Evolutionary conservation across 192 early-diverging fungal species (phyloP), one percentile per base, ranked within the genome.

Genomic region (Coemansia sp.): DNA sequence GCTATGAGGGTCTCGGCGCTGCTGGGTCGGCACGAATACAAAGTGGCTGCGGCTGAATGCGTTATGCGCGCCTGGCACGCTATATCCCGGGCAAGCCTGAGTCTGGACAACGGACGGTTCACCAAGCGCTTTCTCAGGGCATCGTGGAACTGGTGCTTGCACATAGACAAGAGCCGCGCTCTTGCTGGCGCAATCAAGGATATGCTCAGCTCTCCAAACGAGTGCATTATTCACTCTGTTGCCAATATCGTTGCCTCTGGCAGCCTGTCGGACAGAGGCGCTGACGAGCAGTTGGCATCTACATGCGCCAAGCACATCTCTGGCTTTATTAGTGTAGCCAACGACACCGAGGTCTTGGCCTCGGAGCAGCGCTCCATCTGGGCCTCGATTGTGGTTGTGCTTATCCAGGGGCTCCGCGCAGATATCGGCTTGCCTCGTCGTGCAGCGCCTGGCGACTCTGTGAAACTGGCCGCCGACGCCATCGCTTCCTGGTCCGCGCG

Each of bases 91-190:
- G 39, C 9, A 1, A 8, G 25, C 28, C 39, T 60, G 35, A 3
- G 11, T 14, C 29, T 65, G 2, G 36, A 28, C 20, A 27, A 58
- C 1, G 23, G 32, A 39, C 32, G 30, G 0, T 71, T 68, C 23
- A 36, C 66, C 27, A 67, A 64, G 20, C 58, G 60, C 4, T 75
- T 75, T 36, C 57, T 81, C 24, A 51, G 56, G 18, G 23, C 27
- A 23, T 59, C 78, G 7, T 81, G 78, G 78, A 55, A 25, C 1
- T 81, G 78, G 78, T 74, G 69, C 56, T 60, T 3, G 48, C 55
- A 35, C 39, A 51, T 62, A 52, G 55, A 53, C 23, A 62, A 51
- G 7, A 61, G 39, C 16, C 10, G 13, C 0, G 13, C 46, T 1
- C 45, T 81, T 45, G 14, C 51, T 1, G 25, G 34, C 1, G 25